Evolutionary conservation across 371 early-diverging fungal genomes (phyloP), one percentile per base, ranked within the genome.

Genomic region (Syncephalastrum sp.): DNA sequence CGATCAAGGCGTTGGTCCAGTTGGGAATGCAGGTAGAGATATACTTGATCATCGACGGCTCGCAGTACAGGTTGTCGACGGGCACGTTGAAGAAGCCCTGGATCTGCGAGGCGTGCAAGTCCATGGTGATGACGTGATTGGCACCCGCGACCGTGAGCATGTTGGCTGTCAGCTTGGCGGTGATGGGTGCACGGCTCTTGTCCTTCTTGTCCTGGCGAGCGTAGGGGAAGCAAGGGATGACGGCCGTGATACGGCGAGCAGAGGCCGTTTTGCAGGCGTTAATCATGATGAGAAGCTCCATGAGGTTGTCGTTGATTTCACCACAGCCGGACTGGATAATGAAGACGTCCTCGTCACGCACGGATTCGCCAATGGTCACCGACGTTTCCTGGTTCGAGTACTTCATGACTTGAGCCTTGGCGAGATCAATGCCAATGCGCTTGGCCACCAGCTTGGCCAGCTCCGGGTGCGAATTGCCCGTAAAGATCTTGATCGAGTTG

Each of bases 81-180:
- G 98, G 98, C 59, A 95, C 87, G 73, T 97, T 91, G 62, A 98
- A 97, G 82, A 97, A 98, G n/a, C 99, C 99, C 76, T 98, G 97
- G 68, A 97, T 92, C 75, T 98, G 98, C 51, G 88, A 83, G 14
- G 91, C 95, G 66, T 98, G 99, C 50, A 98, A 84, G 77, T 98
- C 99, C 92, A 98, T 93, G 24, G 98, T 97, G 58, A 98, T 98
- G 57, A 98, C 93, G 67, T 98, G 99, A 74, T 96, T 86, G 44
- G 96, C 96, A 46, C 96, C 96, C 38, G 97, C 95, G 17, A 91
- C 93, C 0, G 92, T 91, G 49, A 97, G 72, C 94, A 97, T 92
- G 71, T 97, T 95, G 42, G 97, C 97, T 49, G 97, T 89, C 60
- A 97, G 77, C 71, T 92, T 93, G 53, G 93, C 93, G 50, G 92